Conservation (phyloP, 1,284 basidiomycete species). For the Jaminaea rosea region DNA sequence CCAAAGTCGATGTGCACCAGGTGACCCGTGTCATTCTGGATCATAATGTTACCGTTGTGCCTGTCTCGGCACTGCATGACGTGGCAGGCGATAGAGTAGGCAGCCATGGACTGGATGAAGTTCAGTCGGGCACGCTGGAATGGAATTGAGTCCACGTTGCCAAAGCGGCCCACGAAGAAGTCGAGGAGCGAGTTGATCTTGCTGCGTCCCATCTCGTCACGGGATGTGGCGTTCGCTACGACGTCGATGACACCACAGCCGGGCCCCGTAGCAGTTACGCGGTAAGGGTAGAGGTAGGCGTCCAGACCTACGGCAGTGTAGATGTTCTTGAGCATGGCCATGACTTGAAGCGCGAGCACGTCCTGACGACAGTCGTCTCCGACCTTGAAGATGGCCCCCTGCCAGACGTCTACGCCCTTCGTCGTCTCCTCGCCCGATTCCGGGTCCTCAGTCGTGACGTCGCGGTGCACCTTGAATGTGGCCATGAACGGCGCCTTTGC, state of each 20-base stretch:
- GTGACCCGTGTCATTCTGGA: constrained; percentile 80
- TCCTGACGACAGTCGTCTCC: constrained; percentile 99
- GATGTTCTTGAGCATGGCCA: constrained; percentile 99
- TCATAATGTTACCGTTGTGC: constrained; percentile 99
- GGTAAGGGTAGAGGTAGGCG: constrained; percentile 88
- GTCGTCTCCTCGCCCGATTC: constrained; percentile 1
- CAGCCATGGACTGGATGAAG: constrained; percentile 98
- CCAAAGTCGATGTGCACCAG: constrained; percentile 96
- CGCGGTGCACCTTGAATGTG: constrained; percentile 77
- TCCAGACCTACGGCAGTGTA: constrained; percentile 78
- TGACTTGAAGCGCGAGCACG: constrained; percentile 87
- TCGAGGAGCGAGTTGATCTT: constrained; percentile 92
- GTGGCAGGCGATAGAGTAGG: constrained; percentile 97
- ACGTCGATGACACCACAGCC: constrained; percentile 99
- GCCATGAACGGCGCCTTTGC: constrained; percentile 99
- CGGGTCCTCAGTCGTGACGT: constrained; percentile 46
- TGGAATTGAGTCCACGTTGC: constrained; percentile 72
- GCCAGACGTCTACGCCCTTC: constrained; percentile 64
- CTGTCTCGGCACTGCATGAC: constrained; percentile 94
- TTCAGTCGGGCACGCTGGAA: constrained; percentile 91
- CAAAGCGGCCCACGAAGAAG: constrained; percentile 93
- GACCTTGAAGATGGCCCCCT: constrained; percentile 98
- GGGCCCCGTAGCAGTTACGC: constrained; percentile 91
- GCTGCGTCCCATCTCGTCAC: constrained; percentile 97
- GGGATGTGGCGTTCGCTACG: constrained; percentile 91